Conservation (phyloP, 768 basidiomycete species). For the Boletus insuetus region DNA sequence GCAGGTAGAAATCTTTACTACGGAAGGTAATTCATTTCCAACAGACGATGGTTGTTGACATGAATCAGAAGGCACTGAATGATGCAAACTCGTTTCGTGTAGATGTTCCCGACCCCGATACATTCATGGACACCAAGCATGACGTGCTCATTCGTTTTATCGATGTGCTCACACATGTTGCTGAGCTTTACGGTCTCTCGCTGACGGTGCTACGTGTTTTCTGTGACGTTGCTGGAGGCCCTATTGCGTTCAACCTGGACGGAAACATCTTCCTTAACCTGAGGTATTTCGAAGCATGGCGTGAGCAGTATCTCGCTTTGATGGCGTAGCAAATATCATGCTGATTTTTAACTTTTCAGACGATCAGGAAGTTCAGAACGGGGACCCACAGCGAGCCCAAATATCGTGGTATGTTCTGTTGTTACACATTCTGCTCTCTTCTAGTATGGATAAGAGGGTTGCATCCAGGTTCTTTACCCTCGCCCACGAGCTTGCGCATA, state of each 20-base stretch:
- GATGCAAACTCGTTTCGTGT: too few relatives aligned
- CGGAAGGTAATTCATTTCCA: too few relatives aligned
- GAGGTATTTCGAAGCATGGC: conserved; percentile 80
- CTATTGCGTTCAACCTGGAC: conserved; percentile 90
- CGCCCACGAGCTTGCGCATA: not conserved
- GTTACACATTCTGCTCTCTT: too few relatives aligned
- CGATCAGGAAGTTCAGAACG: not conserved
- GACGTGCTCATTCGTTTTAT: conserved; percentile 66
- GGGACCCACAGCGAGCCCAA: not conserved
- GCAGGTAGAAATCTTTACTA: not conserved
- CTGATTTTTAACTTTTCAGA: not conserved
- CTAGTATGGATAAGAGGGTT: not conserved
- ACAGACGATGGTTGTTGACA: not conserved
- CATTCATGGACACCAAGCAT: conserved; percentile 47
- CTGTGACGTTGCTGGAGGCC: conserved; percentile 68
- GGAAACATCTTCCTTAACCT: conserved; percentile 88
- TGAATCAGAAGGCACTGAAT: not conserved
- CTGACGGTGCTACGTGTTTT: conserved; percentile 78
- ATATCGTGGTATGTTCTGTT: not conserved
- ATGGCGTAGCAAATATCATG: not conserved
- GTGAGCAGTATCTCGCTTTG: conserved; percentile 41
- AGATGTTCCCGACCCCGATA: conserved; percentile 23
- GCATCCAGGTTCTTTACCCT: not conserved
- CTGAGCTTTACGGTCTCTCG: conserved; percentile 66
- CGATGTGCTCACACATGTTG: conserved; percentile 61